Evolutionary conservation across 78 protist genomes (phyloP).

Genomic region (slime mould (Dictyostelium discoideum)): dicty_2.7 NC_007091.3:4161501-4162000

Average conservation of each 20-base stretch:
- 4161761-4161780: not conserved
- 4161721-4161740: too few species aligned
- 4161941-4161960: too few species aligned
- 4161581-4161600: not conserved
- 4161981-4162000: not conserved
- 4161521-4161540: not conserved
- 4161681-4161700: not conserved
- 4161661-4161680: not conserved
- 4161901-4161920: not conserved
- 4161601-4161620: too few species aligned
- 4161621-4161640: not conserved
- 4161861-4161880: not conserved
- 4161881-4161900: not conserved
- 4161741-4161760: too few species aligned
- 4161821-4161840: not conserved
- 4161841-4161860: not conserved
- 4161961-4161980: too few species aligned
- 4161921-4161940: not conserved
- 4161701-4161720: not conserved
- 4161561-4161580: too few species aligned
- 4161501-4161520: not conserved
- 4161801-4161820: not conserved
- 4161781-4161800: not conserved
- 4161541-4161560: not conserved
- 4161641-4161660: not conserved